Evolutionary conservation across 2,329 filamentous ascomycete species (phyloP).

Genomic region (Alternaria ethzedia): DNA sequence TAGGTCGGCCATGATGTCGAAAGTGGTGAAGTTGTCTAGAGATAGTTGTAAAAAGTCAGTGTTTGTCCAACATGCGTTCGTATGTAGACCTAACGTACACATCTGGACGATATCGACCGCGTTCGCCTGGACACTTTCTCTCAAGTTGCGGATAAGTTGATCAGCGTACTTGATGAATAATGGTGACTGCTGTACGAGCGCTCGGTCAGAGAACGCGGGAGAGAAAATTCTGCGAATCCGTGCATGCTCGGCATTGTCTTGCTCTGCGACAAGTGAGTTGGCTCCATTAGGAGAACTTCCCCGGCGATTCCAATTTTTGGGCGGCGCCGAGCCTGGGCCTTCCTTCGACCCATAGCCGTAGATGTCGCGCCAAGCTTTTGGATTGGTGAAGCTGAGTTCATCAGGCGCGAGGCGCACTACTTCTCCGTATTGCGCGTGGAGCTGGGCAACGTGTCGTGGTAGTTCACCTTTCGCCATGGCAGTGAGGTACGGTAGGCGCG

Average conservation of each 20-base stretch:
- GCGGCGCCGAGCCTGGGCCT: constrained; percentile 4
- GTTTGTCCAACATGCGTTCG: not conserved
- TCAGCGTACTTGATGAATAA: not conserved
- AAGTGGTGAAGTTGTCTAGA: constrained; percentile 39
- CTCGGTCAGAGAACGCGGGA: not conserved
- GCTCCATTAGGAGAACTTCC: not conserved
- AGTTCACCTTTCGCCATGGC: not conserved
- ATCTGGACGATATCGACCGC: not conserved
- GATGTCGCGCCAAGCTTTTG: constrained; percentile 26
- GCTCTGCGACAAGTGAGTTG: not conserved
- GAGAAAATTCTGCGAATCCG: not conserved
- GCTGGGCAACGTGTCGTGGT: not conserved
- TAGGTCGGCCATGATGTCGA: constrained; percentile 42
- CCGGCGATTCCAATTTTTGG: not conserved
- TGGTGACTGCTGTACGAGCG: not conserved
- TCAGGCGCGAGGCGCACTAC: constrained; percentile 30
- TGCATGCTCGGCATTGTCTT: not conserved
- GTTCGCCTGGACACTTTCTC: constrained; percentile 1
- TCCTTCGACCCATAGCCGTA: constrained; percentile 21
- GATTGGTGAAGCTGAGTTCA: constrained; percentile 21
- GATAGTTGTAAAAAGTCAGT: constrained; percentile 9
- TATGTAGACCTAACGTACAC: not conserved
- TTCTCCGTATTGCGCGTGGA: constrained; percentile 34
- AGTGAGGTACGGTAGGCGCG: constrained; percentile 8
- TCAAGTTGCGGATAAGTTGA: not conserved